These are phyloP conservation scores for Arthrobotrys musiformis DNA, from an alignment of 2,329 filamentous ascomycete species.

Conservation along the genomic window DNA sequence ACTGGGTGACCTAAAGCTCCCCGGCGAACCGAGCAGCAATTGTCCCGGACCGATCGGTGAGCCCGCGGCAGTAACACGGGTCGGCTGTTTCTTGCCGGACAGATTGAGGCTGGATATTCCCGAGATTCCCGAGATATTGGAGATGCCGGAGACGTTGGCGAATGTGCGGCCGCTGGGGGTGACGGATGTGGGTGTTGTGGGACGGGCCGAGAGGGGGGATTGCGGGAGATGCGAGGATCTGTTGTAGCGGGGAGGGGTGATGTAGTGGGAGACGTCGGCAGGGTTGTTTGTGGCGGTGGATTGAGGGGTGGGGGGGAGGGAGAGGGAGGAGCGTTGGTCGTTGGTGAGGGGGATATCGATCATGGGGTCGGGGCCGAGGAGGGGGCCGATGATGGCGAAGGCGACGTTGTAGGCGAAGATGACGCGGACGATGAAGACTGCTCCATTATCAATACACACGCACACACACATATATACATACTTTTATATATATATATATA, in stretches of 20 bases:
- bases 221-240: conserved; percentile 48
- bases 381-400: conserved; percentile 37
- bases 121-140: background rate
- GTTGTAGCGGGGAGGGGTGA: conserved; percentile 52
- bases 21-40: conserved; percentile 36
- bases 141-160: conserved; percentile 26
- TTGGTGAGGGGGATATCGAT: conserved; percentile 45
- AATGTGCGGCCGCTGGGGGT: conserved; percentile 35
- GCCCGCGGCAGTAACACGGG: conserved; percentile 41
- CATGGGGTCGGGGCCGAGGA: conserved; percentile 47
- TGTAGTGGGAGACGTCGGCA: conserved; percentile 44
- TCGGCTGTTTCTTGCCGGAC: conserved; percentile 25
- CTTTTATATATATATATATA: too few species aligned
- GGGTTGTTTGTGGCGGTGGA: conserved; percentile 9
- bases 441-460: background rate
- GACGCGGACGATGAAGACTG: conserved; percentile 33
- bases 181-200: conserved; percentile 30
- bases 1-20: conserved; percentile 39
- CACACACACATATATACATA: too few species aligned
- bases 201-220: conserved; percentile 14
- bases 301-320: conserved; percentile 37
- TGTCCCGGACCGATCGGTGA: conserved; percentile 45
- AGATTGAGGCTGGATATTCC: background rate
- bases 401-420: conserved; percentile 49
- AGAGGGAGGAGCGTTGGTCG: conserved; percentile 51